phyloP scores from a whole-genome alignment of 306 rosid species.

The Acacia crassicarpa region DNA sequence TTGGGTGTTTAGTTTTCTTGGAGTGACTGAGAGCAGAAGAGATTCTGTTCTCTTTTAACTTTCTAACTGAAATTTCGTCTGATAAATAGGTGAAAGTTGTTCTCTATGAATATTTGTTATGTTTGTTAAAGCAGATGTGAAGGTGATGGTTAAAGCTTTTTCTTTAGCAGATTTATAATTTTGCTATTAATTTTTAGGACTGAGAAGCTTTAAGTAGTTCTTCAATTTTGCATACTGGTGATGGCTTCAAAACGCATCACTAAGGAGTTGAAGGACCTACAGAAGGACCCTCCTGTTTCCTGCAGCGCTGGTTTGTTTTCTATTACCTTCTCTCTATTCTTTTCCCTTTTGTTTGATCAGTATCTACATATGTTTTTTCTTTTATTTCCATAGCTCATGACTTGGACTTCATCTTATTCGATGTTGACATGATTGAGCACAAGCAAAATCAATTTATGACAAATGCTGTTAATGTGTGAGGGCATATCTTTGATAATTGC shows the following conservation, averaged over 20 bases:
- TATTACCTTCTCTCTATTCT: background rate
- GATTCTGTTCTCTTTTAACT: background rate
- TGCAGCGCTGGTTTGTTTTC: conserved; percentile 66
- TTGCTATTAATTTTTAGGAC: background rate
- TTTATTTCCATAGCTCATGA: background rate
- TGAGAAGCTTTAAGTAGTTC: background rate
- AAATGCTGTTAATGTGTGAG: background rate
- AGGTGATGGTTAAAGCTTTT: background rate
- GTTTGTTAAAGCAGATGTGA: background rate
- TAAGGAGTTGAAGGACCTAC: conserved; percentile 67
- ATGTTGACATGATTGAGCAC: background rate
- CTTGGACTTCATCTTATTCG: background rate
- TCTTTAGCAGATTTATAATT: background rate
- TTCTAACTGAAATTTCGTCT: background rate
- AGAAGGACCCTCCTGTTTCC: conserved; percentile 70
- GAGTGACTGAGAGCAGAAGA: background rate
- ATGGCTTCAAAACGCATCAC: conserved; percentile 74
- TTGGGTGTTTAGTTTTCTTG: background rate
- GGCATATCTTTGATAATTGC: background rate
- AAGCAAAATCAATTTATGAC: background rate
- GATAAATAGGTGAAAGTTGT: background rate
- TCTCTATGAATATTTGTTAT: background rate
- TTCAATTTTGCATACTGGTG: background rate
- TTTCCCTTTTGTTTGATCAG: background rate
- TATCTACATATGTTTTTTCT: background rate